Percentiles rank a stretch among this genome's conserved stretches.
Evolutionary conservation across 1,284 basidiomycete species (phyloP).

Genomic region (Phenoliferia sp.): DNA sequence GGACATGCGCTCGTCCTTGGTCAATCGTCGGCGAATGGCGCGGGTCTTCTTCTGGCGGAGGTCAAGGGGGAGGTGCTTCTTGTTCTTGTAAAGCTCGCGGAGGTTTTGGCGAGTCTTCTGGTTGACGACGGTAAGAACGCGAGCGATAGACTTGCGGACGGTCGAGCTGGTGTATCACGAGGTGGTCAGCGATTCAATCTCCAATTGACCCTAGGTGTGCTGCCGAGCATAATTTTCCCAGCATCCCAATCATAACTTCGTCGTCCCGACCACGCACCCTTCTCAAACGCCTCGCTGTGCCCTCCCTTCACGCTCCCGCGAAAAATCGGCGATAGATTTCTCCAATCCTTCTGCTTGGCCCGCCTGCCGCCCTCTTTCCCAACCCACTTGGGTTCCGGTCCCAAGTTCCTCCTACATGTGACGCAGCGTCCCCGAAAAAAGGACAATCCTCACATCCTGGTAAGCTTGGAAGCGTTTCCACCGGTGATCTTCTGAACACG

Average conservation of each 20-base stretch:
- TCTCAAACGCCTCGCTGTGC: not conserved
- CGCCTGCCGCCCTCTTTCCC: not conserved
- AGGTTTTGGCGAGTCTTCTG: slow-evolving; percentile 95
- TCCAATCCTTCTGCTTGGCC: not conserved
- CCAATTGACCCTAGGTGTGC: not conserved
- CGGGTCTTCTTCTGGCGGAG: slow-evolving; percentile 97
- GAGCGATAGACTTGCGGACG: slow-evolving; percentile 98
- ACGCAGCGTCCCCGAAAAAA: not conserved
- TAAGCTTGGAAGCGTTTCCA: slow-evolving; percentile 91
- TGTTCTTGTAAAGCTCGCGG: slow-evolving; percentile 95
- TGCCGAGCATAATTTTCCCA: slow-evolving; percentile 2
- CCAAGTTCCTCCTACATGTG: no score
- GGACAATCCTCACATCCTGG: slow-evolving; percentile 75
- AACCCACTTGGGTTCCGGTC: not conserved
- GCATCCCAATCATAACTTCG: not conserved
- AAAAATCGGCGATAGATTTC: no score
- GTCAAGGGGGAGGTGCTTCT: slow-evolving; percentile 96
- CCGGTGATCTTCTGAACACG: slow-evolving; percentile 97
- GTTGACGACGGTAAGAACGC: slow-evolving; percentile 98
- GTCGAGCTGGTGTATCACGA: slow-evolving; percentile 59
- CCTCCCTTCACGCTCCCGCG: no score
- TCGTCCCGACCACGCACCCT: not conserved
- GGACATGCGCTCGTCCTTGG: slow-evolving; percentile 74
- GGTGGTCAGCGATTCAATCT: slow-evolving; percentile 3
- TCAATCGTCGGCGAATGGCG: slow-evolving; percentile 92